Evolutionary conservation across 2,329 filamentous ascomycete species (phyloP), one percentile per base, ranked within the genome.

Genomic region (Phyllosticta paracitricarpa): DNA sequence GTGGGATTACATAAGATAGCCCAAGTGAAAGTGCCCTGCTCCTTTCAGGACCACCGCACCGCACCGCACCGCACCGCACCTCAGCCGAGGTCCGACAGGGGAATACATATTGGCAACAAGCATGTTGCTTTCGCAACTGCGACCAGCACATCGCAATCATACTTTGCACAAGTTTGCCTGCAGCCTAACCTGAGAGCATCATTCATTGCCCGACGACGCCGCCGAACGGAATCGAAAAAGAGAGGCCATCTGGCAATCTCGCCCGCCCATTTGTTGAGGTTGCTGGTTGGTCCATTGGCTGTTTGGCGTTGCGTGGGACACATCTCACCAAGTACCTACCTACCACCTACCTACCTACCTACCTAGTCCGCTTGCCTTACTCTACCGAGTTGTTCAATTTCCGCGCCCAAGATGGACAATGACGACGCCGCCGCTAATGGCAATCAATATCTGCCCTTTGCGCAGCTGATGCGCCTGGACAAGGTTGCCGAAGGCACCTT

Each of bases 401-500:
- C 33, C 33, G 33, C 33, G 33, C 33, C 10, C 33, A 40, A 40
- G 4, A 40, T 40, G 33, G 33, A 14, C 33, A 8, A 40, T 14
- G 33, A 40, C 33, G 33, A 60, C 25, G 58, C 25, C 54, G 51
- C 59, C 35, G 26, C 56, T 54, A 56, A 61, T 22, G 59, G 59
- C 54, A 61, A 61, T 54, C 59, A 54, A 28, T 61, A 61, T 30
- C 68, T 74, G 2, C 71, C 75, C 1, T 77, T 78, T 61, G 69
- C 71, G 35, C 73, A 77, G 51, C 67, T 78, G 28, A 72, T 78
- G 59, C 66, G 70, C 52, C 68, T 78, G 1, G 73, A 77, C 60
- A 74, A 68, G 61, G 73, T 77, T 61, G 71, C 76, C 61, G 69
- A 48, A 35, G 62, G 65, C 54, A 77, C 74, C 24, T 78, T 71